Conservation (phyloP, 805 yeast genomes). For the Candida krabiensis region DNA sequence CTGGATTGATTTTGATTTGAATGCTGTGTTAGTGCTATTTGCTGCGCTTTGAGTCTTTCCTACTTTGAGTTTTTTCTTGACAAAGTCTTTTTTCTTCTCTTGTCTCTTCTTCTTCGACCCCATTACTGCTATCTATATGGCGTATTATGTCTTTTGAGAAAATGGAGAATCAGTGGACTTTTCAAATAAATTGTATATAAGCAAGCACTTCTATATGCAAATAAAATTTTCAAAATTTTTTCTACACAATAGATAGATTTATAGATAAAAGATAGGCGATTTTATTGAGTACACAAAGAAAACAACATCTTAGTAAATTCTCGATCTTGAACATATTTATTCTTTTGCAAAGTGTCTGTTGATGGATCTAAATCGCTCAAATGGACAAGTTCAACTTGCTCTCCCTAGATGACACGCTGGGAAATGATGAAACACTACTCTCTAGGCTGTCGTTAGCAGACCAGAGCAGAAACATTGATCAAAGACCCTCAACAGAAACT, state of each 20-base stretch:
- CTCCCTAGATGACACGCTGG: constrained; percentile 12
- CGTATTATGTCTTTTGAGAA: no score
- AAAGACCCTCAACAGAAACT: constrained; percentile 14
- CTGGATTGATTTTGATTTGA: constrained; percentile 61
- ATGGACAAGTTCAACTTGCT: constrained; percentile 15
- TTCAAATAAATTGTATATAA: no score
- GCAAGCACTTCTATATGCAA: no score
- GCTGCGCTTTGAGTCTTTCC: constrained; percentile 79
- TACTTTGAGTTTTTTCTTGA: constrained; percentile 77
- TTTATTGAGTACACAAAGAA: not conserved
- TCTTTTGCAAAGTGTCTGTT: no score
- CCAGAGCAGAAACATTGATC: constrained; percentile 5
- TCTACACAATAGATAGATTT: not conserved
- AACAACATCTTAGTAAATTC: not conserved
- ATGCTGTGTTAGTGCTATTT: constrained; percentile 84
- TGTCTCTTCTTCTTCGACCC: constrained; percentile 56
- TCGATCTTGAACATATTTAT: no score
- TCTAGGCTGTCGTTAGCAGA: constrained; percentile 11
- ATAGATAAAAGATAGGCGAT: not conserved
- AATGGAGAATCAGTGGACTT: no score
- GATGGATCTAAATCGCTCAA: no score
- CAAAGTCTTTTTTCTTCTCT: constrained; percentile 72
- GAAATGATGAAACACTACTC: constrained; percentile 11
- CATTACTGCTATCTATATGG: constrained; percentile 29
- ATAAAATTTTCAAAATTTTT: not conserved